A percentile compares a stretch with the other conserved stretches of the same genome.
phyloP scores from a whole-genome alignment of 148 eudicot species.

The Suaeda aralocaspica region DNA sequence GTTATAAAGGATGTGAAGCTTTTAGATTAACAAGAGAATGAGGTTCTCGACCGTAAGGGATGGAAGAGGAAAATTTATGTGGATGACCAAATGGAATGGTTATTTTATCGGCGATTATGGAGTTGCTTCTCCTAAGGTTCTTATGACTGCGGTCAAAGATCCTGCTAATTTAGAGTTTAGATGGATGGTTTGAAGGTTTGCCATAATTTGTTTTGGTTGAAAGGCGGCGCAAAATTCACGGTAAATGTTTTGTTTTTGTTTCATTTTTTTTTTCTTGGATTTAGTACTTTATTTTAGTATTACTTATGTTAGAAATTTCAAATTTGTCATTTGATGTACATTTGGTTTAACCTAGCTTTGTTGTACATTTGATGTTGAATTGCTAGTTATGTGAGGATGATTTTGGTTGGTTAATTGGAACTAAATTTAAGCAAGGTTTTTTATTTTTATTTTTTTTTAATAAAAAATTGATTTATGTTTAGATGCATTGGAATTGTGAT shows the following conservation, averaged over 20 bases:
- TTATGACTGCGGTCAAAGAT: slow-evolving; percentile 49
- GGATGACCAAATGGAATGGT: too few species aligned
- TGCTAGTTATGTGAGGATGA: too few species aligned
- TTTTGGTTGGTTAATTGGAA: too few species aligned
- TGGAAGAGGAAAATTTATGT: too few species aligned
- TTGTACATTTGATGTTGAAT: not conserved
- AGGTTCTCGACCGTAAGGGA: too few species aligned
- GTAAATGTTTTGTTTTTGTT: slow-evolving; percentile 40
- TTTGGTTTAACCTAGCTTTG: not conserved
- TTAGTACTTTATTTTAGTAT: not conserved
- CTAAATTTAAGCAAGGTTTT: too few species aligned
- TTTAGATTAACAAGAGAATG: too few species aligned
- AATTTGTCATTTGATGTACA: not conserved
- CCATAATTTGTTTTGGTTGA: slow-evolving; percentile 79
- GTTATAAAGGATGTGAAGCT: too few species aligned
- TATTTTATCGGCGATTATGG: slow-evolving; percentile 92
- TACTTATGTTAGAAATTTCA: not conserved
- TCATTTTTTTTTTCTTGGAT: not conserved
- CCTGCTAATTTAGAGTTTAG: slow-evolving; percentile 66
- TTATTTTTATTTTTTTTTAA: too few species aligned
- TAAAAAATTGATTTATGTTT: too few species aligned
- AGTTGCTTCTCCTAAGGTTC: slow-evolving; percentile 53
- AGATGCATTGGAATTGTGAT: too few species aligned
- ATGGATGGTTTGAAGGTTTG: slow-evolving; percentile 78
- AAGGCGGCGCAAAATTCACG: slow-evolving; percentile 80